Conservation (phyloP, 225 moss, liverwort and hornwort species). For the Anthoceros angustus region DNA sequence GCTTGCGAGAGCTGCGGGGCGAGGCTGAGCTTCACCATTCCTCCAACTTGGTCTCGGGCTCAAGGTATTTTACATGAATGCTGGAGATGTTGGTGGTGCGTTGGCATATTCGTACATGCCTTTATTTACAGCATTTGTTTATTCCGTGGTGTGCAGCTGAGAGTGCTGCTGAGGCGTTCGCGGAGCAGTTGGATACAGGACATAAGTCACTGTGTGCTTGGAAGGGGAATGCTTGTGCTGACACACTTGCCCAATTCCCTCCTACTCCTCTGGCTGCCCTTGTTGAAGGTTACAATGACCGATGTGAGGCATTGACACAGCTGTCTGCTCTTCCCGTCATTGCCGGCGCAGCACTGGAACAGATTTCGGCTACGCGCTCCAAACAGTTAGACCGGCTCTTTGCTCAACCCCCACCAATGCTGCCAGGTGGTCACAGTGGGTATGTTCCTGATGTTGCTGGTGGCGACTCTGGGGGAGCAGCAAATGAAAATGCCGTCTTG, state of each 20-base stretch:
- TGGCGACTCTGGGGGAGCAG: slow-evolving; percentile 34
- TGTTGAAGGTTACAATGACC: slow-evolving; percentile 44
- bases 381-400: slow-evolving; percentile 57
- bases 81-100: background rate
- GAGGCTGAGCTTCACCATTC: slow-evolving; percentile 55
- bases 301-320: slow-evolving; percentile 67
- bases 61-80: slow-evolving; percentile 26
- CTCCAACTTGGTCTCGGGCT: slow-evolving; percentile 53
- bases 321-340: slow-evolving; percentile 81
- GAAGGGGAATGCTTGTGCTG: slow-evolving; percentile 82
- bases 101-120: no score
- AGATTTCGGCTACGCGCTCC: slow-evolving; percentile 42
- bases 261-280: slow-evolving; percentile 55
- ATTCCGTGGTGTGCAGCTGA: slow-evolving; percentile 22
- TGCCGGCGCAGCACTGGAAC: slow-evolving; percentile 43
- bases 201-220: slow-evolving; percentile 82
- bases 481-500: slow-evolving; percentile 29
- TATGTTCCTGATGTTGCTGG: slow-evolving; percentile 16
- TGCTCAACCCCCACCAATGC: slow-evolving; percentile 33
- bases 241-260: slow-evolving; percentile 65
- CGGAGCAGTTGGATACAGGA: slow-evolving; percentile 72
- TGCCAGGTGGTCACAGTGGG: slow-evolving; percentile 20
- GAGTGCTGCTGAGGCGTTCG: slow-evolving; percentile 50
- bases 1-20: slow-evolving; percentile 79
- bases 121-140: background rate